Percentiles rank a stretch among this genome's conserved stretches.
These are phyloP conservation scores for Prosopis cineraria DNA, from an alignment of 306 rosid species.

Conservation along the genomic window DNA sequence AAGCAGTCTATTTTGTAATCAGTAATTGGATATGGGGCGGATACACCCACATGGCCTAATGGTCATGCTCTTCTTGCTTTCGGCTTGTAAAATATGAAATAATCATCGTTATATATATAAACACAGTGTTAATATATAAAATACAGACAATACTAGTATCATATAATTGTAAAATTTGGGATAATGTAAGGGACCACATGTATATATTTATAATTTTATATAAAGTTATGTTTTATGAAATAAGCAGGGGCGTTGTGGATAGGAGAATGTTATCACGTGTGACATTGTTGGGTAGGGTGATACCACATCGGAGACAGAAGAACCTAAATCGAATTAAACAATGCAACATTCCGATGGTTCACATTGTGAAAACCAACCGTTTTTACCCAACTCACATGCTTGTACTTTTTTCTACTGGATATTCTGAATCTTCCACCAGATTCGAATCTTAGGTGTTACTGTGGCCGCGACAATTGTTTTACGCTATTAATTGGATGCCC, in stretches of 20 bases:
- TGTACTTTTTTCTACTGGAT: constrained; percentile 22
- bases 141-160: no score
- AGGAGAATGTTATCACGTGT: background rate
- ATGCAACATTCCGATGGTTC: constrained; percentile 37
- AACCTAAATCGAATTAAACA: background rate
- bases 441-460: constrained; percentile 36
- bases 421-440: constrained; percentile 44
- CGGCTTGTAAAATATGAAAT: background rate
- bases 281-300: background rate
- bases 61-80: background rate
- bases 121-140: no score
- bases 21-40: background rate
- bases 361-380: constrained; percentile 21
- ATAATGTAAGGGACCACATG: background rate
- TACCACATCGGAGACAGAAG: background rate
- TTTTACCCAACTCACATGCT: constrained; percentile 44
- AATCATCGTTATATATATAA: background rate
- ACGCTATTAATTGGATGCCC: constrained; percentile 43
- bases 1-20: background rate
- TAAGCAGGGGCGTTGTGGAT: background rate
- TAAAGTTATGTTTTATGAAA: background rate
- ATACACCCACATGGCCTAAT: background rate
- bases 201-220: no score
- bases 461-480: constrained; percentile 27
- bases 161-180: no score